phyloP scores from a whole-genome alignment of 768 basidiomycete genomes.

The Hericium coralloides region DNA sequence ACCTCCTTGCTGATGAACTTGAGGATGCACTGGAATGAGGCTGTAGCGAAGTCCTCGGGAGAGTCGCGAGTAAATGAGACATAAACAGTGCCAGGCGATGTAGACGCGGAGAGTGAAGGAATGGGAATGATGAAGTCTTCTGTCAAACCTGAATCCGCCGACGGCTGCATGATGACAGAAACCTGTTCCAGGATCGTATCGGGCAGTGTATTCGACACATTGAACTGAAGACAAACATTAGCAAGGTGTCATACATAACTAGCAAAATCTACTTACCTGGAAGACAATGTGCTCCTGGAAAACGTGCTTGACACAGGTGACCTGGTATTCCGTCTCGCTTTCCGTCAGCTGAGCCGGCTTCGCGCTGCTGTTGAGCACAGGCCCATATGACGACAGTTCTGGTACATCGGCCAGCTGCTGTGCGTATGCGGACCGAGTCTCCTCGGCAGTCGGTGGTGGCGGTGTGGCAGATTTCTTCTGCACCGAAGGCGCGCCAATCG shows the following conservation, averaged over 20 bases:
- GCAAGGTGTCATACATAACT: constrained; percentile 1
- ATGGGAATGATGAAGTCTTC: constrained; percentile 95
- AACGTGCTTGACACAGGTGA: constrained; percentile 92
- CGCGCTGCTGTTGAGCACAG: constrained; percentile 77
- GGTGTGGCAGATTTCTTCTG: constrained; percentile 52
- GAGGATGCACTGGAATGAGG: constrained; percentile 84
- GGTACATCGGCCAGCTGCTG: constrained; percentile 82
- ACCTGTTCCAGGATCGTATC: constrained; percentile 94
- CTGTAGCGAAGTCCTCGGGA: constrained; percentile 69
- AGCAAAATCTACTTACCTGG: constrained; percentile 50
- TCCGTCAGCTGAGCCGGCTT: constrained; percentile 84
- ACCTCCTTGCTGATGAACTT: constrained; percentile 97
- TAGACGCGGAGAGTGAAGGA: constrained; percentile 55
- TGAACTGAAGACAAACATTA: constrained; percentile 53
- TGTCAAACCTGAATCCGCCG: constrained; percentile 62
- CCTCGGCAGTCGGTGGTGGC: constrained; percentile 73
- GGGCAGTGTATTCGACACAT: constrained; percentile 92
- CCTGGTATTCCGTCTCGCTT: constrained; percentile 96
- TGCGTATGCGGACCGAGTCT: constrained; percentile 81
- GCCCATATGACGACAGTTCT: constrained; percentile 77
- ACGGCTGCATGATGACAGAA: constrained; percentile 84
- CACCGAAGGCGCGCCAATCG: constrained; percentile 62
- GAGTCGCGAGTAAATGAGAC: constrained; percentile 85
- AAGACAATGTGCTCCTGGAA: constrained; percentile 95
- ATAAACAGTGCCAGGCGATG: constrained; percentile 81